Percentiles rank a stretch among this genome's conserved stretches.
These are phyloP conservation scores for Dactylorhiza incarnata DNA, from an alignment of 106 monocot species.

Conservation along the genomic window DNA sequence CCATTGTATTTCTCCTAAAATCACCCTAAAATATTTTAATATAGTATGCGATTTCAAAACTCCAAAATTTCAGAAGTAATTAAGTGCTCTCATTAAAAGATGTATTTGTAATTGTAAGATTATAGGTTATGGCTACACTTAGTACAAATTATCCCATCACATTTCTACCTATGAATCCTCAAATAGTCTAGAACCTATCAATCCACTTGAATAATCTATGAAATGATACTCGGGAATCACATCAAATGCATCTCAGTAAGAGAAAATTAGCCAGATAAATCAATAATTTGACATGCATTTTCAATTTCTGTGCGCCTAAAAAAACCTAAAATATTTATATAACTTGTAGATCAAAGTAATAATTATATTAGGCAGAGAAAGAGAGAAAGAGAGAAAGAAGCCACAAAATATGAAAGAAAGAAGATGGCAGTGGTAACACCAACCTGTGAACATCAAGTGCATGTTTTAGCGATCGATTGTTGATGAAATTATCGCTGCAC, in stretches of 20 bases:
- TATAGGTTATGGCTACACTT: no score
- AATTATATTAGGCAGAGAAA: not conserved
- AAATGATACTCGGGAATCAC: not conserved
- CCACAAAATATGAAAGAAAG: not conserved
- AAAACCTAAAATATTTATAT: not conserved
- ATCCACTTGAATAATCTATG: not conserved
- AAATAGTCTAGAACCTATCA: not conserved
- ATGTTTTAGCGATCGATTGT: slow-evolving; percentile 74
- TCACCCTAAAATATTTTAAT: not conserved
- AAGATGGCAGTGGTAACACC: not conserved
- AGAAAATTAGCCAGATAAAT: not conserved
- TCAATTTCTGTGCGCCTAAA: not conserved
- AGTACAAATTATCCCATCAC: not conserved
- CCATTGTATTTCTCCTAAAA: no score
- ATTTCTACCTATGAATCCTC: not conserved
- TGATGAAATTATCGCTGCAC: slow-evolving; percentile 95
- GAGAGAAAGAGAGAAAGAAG: not conserved
- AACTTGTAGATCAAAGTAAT: not conserved
- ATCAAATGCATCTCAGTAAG: not conserved
- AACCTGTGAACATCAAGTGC: slow-evolving; percentile 82
- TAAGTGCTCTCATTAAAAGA: not conserved
- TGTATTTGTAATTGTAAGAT: not conserved
- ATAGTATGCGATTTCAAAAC: not conserved
- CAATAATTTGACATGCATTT: not conserved
- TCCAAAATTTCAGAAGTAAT: not conserved